phyloP scores from a whole-genome alignment of 2,329 filamentous ascomycete genomes.

The Aspergillus japonicus region DNA sequence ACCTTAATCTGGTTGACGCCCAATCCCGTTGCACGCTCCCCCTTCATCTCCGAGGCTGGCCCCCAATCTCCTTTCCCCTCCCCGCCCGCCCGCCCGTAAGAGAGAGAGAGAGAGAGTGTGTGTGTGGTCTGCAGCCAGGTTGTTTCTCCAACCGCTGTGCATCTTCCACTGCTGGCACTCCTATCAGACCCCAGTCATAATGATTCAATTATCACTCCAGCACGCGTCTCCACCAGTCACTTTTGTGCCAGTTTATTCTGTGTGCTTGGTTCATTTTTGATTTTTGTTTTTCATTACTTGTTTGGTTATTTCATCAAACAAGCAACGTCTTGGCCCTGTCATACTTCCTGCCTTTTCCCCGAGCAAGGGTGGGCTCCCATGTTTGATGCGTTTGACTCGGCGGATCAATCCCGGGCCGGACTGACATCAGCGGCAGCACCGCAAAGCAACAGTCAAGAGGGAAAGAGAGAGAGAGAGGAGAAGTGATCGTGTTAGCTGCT shows the following conservation, averaged over 20 bases:
- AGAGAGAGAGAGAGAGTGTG: no score
- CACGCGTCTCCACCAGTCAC: not conserved
- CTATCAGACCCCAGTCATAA: not conserved
- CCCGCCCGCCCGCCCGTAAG: not conserved
- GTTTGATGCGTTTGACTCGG: conserved; percentile 10
- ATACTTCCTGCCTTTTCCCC: not conserved
- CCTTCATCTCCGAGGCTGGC: not conserved
- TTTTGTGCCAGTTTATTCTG: no score
- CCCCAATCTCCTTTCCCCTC: not conserved
- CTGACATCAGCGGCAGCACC: conserved; percentile 29
- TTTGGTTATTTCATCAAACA: not conserved
- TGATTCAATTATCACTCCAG: not conserved
- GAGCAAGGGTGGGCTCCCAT: not conserved
- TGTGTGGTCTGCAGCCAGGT: not conserved
- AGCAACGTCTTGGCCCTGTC: not conserved
- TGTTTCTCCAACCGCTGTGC: conserved; percentile 6
- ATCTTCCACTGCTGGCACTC: not conserved
- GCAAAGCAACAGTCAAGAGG: not conserved
- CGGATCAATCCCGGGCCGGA: conserved; percentile 24
- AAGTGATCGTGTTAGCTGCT: not conserved
- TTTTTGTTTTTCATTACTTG: not conserved
- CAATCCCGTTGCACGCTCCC: conserved; percentile 20
- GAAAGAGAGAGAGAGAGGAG: not conserved
- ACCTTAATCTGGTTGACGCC: conserved; percentile 5
- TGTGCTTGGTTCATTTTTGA: not conserved